phyloP scores from a whole-genome alignment of 805 yeast species.

The Starmerella roubikii region DNA sequence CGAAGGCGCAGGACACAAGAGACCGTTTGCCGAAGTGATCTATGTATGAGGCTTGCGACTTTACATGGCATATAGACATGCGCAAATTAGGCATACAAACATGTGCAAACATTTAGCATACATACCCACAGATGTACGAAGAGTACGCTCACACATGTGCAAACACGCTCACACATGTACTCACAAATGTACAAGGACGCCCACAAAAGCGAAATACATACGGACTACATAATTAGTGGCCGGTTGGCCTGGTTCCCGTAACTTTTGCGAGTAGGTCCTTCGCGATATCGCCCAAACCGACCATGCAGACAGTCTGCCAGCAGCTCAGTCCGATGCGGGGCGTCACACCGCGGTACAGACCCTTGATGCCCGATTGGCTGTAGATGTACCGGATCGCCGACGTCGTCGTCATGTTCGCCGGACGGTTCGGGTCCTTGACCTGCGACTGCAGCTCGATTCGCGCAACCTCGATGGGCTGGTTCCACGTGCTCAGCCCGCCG shows the following conservation, averaged over 20 bases:
- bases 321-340: conserved; percentile 94
- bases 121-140: too few relatives aligned
- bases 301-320: conserved; percentile 99
- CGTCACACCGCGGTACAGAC: conserved; percentile 90
- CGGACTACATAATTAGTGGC: conserved; percentile 2
- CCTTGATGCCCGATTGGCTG: conserved; percentile 67
- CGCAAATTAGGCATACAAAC: too few relatives aligned
- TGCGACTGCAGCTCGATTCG: conserved; percentile 97
- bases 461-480: conserved; percentile 95
- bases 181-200: too few relatives aligned
- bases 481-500: conserved; percentile 97
- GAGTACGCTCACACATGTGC: too few relatives aligned
- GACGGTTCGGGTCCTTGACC: conserved; percentile 89
- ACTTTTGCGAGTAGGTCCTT: conserved; percentile 51
- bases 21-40: too few relatives aligned
- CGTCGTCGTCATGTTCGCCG: conserved; percentile 70
- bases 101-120: too few relatives aligned
- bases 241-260: conserved; percentile 45
- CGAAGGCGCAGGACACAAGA: conserved; percentile 6
- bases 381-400: conserved; percentile 75
- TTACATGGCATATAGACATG: too few relatives aligned
- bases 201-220: too few relatives aligned
- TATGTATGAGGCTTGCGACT: too few relatives aligned
- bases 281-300: conserved; percentile 91
- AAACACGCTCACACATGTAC: too few relatives aligned